phyloP scores from a whole-genome alignment of 1,284 basidiomycete genomes.

The Dichomitus squalens region DNA sequence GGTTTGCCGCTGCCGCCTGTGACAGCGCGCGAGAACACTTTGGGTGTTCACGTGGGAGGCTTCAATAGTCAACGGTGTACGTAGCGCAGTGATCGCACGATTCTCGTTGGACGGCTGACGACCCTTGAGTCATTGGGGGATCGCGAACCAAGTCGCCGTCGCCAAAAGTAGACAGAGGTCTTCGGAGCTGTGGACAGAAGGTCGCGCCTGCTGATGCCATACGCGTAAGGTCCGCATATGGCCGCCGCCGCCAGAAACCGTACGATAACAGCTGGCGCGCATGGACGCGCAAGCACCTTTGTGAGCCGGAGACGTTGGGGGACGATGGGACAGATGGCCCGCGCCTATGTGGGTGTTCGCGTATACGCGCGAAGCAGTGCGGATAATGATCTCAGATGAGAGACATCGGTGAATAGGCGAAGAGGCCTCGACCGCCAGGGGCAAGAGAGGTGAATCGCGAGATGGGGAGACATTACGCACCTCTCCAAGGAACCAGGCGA shows the following conservation, averaged over 20 bases:
- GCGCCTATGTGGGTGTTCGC: neutral
- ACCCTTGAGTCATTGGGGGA: neutral
- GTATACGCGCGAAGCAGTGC: neutral
- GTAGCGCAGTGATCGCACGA: conserved; percentile 1
- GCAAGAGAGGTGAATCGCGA: conserved; percentile 11
- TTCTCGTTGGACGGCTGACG: neutral
- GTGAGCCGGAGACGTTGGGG: neutral
- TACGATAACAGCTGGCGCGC: too few relatives aligned
- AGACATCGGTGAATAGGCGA: neutral
- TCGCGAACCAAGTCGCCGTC: neutral
- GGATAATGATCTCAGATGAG: neutral
- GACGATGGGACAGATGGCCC: neutral
- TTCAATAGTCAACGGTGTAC: neutral
- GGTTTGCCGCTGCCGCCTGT: neutral
- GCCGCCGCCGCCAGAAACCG: too few relatives aligned
- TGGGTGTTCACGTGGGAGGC: conserved; percentile 7
- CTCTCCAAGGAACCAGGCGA: conserved; percentile 99
- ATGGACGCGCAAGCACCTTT: too few relatives aligned
- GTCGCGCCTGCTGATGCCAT: neutral
- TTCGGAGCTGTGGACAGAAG: neutral
- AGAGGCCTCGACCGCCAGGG: neutral
- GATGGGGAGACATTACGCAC: conserved; percentile 45
- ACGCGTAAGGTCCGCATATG: conserved; percentile 5
- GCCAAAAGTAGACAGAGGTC: conserved; percentile 1
- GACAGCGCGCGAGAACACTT: conserved; percentile 4